Evolutionary conservation across 2,329 filamentous ascomycete species (phyloP), one percentile per base, ranked within the genome.

Genomic region (Fusarium bactridioides): DNA sequence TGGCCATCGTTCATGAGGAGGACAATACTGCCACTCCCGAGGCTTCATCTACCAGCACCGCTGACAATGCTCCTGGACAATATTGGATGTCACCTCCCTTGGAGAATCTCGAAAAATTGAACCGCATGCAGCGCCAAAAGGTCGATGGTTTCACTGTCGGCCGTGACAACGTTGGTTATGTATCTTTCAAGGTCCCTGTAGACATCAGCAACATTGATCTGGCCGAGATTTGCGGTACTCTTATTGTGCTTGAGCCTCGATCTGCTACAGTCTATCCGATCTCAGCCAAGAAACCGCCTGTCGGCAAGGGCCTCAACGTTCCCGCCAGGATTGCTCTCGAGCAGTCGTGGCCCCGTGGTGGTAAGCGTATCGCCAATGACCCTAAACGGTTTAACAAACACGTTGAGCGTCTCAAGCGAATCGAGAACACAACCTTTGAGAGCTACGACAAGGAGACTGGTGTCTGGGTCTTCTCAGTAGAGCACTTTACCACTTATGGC

Each of bases 401-500:
- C 81, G 83, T 98, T 62, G 90, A 92, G 68, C 92, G 93, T 60
- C 89, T 99, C 29, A 93, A 91, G 85, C 90, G 88, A 65, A 94
- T 98, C 41, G 84, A 85, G 13, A 92, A 94, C 79, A 98, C 96
- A 1, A 90, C 90, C 8, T 98, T 97, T 77, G 86, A 95, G 76
- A 87, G 87, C 76, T 99, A 98, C 81, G 89, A 97, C 72, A 85
- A 87, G 64, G 87, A 93, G 4, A 94, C 91, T 58, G 96, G 95
- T 58, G 88, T 93, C 51, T 99, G 97, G 97, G 89, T 89, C 19
- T 99, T 99, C 84, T 90, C 86, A 15, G 96, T 99, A n/a, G 91
- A 95, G 78, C 96, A 99, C 81, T 99, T 97, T 81, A 98, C 95
- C 3, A 97, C 94, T 3, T 99, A 99, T 79, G 95, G 93, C 44